Evolutionary conservation across 495 filamentous ascomycete genomes (phyloP), one percentile per base, ranked within the genome.

Genomic region (Neurospora tetraspora): DNA sequence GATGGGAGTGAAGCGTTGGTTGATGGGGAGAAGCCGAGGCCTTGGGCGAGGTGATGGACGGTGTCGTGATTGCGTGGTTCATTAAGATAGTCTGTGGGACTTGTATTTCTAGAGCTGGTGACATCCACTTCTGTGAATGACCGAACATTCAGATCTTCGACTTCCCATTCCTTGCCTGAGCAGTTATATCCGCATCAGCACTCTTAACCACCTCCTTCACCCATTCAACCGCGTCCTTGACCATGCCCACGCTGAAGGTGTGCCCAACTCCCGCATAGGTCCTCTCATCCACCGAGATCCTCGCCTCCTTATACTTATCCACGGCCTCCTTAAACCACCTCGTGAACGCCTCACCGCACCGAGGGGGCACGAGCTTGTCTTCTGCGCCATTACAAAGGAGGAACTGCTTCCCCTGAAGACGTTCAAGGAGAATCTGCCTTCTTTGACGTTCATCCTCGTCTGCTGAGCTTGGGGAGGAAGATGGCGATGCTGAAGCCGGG

Each of bases 301-400:
- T 82, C 11, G 87, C 87, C 71, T 89, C 88, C 6, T 81, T 82
- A 69, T 87, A 90, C 88, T 88, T 91, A 2, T 77, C 81, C 43
- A 88, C 77, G 1, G 89, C 89, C 40, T 86, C 80, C 79, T 92
- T 91, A 70, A 98, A 83, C 81, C 90, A 93, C 9, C 80, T 78
- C 68, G 97, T 73, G 78, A 98, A 96, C 0, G 86, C 85, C 76
- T 91, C 87, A 3, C 86, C 84, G 18, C 88, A 89, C 31, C 83
- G 82, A 80, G 93, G 93, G 8, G 96, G 95, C 23, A 99, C 95
- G 68, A 98, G 80, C 77, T 92, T 94, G 79, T 99, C 96, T 20
- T 83, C 83, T 0, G 84, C 91, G 0, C 95, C 96, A 14, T 90
- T 90, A 72, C 96, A 82, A 73, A 92, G 88, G 70, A 98, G 81